Evolutionary conservation across 73 alveolate species (phyloP).

Genomic region (Paramecium primaurelia): DNA sequence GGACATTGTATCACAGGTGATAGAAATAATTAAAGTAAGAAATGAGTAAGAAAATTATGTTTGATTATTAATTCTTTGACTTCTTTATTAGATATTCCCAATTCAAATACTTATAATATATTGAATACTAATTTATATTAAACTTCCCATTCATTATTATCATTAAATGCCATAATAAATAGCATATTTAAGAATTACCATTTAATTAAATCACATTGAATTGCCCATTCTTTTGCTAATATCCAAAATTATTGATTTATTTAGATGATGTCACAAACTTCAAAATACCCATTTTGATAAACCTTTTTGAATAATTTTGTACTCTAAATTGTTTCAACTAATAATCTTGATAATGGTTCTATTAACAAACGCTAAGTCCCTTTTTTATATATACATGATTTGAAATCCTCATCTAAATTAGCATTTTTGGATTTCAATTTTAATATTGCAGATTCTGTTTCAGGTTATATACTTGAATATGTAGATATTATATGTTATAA

Average conservation of each 20-base stretch:
- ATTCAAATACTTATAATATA: not conserved
- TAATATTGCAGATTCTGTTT: not conserved
- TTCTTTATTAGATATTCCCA: not conserved
- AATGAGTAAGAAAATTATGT: not conserved
- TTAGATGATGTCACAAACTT: not conserved
- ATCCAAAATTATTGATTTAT: slow-evolving; percentile 1
- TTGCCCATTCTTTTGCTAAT: slow-evolving; percentile 32
- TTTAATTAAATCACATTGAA: not conserved
- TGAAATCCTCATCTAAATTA: not conserved
- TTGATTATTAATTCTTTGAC: not conserved
- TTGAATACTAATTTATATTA: not conserved
- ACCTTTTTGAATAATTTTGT: not conserved
- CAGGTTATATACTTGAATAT: not conserved
- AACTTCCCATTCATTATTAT: not conserved
- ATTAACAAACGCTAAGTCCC: not conserved
- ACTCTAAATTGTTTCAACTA: not conserved
- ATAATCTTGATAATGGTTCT: not conserved
- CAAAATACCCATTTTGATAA: not conserved
- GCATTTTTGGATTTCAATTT: not conserved
- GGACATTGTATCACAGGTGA: not conserved
- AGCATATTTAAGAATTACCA: not conserved
- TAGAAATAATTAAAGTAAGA: not conserved
- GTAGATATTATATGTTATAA: not conserved
- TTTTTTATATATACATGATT: not conserved
- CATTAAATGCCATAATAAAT: not conserved